Percentiles rank a stretch among this genome's conserved stretches.
Conservation (phyloP, 805 yeast species). For the Metschnikowia picachoensis region DNA sequence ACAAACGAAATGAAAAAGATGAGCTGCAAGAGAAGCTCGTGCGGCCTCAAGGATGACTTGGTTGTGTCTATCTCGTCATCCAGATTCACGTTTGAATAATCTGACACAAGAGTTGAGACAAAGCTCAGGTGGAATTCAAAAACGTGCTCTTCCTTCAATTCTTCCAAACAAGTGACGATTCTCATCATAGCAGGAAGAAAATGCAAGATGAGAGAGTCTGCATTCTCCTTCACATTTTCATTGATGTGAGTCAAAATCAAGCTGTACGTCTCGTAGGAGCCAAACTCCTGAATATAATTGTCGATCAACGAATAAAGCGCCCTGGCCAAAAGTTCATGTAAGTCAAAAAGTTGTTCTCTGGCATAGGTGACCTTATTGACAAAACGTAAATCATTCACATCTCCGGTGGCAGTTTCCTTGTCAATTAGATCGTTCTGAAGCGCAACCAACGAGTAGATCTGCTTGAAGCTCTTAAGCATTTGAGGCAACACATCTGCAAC, state of each 20-base stretch:
- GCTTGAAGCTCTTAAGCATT: slow-evolving; percentile 52
- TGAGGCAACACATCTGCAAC: slow-evolving; percentile 30
- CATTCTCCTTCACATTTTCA: slow-evolving; percentile 42
- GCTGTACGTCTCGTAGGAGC: slow-evolving; percentile 30
- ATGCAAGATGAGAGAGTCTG: slow-evolving; percentile 64
- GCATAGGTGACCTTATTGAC: slow-evolving; percentile 46
- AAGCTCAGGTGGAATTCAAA: slow-evolving; percentile 38
- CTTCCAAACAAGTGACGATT: slow-evolving; percentile 40
- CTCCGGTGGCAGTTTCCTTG: slow-evolving; percentile 48
- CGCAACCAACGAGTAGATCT: slow-evolving; percentile 53
- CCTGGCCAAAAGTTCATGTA: slow-evolving; percentile 72
- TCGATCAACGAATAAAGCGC: slow-evolving; percentile 51
- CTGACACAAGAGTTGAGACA: slow-evolving; percentile 28
- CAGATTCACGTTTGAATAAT: slow-evolving; percentile 20
- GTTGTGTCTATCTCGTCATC: slow-evolving; percentile 29
- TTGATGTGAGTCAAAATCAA: slow-evolving; percentile 43
- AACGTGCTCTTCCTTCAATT: slow-evolving; percentile 34
- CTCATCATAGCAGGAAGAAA: slow-evolving; percentile 57
- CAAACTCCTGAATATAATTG: slow-evolving; percentile 30
- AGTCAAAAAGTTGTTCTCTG: slow-evolving; percentile 56
- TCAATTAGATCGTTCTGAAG: slow-evolving; percentile 49
- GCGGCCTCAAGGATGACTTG: slow-evolving; percentile 28
- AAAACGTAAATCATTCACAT: slow-evolving; percentile 42
- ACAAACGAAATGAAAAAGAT: slow-evolving; percentile 57
- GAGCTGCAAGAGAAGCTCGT: slow-evolving; percentile 42